Percentiles rank a stretch among this genome's conserved stretches.
Evolutionary conservation across 371 early-diverging fungal species (phyloP).

Genomic region (Thermomucor indicae-seudaticae): DNA sequence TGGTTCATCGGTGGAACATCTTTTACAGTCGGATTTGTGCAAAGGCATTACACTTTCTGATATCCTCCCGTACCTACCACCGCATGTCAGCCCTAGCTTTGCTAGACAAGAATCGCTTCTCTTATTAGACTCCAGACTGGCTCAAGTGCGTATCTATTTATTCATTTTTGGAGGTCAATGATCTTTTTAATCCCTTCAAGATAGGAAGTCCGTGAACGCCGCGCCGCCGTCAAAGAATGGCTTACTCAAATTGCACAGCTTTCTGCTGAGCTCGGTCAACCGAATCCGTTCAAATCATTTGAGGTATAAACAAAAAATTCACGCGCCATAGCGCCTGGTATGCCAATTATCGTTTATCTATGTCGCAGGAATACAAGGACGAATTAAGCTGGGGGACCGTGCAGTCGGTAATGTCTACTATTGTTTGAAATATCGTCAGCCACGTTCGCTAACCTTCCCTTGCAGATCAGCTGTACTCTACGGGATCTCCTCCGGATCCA

Average conservation of each 20-base stretch:
- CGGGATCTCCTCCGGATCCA: constrained; percentile 16
- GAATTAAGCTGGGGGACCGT: constrained; percentile 21
- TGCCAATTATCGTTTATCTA: not conserved
- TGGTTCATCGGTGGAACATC: constrained; percentile 13
- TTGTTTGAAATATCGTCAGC: constrained; percentile 1
- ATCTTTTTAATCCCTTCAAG: not conserved
- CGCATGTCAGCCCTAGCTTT: constrained; percentile 9
- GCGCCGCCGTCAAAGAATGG: constrained; percentile 17
- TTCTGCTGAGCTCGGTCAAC: constrained; percentile 6
- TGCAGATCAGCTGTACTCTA: constrained; percentile 22
- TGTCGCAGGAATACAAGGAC: constrained; percentile 10
- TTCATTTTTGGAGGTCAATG: constrained; percentile 2
- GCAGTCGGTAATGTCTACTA: constrained; percentile 11
- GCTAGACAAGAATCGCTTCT: constrained; percentile 8
- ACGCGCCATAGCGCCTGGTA: not conserved
- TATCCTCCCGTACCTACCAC: not conserved
- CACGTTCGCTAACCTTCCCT: not conserved
- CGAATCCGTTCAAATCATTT: constrained; percentile 8
- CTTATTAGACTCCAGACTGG: constrained; percentile 18
- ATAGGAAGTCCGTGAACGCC: constrained; percentile 18
- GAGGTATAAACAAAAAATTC: constrained; percentile 5
- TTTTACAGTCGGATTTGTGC: constrained; percentile 9
- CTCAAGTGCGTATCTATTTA: constrained; percentile 13
- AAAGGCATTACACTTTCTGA: not conserved
- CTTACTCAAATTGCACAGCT: constrained; percentile 8